Percentiles rank a stretch among this genome's conserved stretches.
Evolutionary conservation across 257 asterid genomes (phyloP).

Genomic region (Capsicum rhomboideum): DNA sequence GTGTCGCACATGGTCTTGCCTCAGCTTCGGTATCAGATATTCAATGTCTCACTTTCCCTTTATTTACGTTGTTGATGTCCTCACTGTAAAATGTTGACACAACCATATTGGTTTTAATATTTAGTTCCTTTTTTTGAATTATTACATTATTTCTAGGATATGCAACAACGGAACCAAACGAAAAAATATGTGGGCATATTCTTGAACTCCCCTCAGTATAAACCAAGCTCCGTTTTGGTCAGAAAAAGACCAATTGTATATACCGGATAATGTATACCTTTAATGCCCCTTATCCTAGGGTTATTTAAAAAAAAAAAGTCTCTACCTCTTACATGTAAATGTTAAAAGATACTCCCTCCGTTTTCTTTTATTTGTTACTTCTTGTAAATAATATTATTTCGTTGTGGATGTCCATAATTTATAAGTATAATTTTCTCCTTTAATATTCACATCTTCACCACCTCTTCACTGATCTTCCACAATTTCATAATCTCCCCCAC

Average conservation of each 20-base stretch:
- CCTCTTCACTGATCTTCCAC: no score
- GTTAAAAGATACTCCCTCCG: no score
- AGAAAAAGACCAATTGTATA: background rate
- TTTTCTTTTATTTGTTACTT: no score
- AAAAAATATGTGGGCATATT: background rate
- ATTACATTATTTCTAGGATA: background rate
- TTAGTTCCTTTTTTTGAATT: background rate
- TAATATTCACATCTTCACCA: no score
- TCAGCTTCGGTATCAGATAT: background rate
- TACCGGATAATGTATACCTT: no score
- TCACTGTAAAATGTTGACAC: background rate
- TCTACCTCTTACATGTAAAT: no score
- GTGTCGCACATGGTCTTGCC: background rate
- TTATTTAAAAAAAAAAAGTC: no score
- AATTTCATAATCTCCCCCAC: no score
- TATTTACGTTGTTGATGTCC: background rate
- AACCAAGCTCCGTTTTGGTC: background rate
- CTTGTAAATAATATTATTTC: no score
- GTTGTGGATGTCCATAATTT: no score
- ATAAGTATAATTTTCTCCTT: no score
- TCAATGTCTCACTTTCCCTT: background rate
- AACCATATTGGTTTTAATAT: background rate
- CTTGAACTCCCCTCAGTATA: background rate
- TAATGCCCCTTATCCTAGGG: background rate
- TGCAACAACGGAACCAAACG: background rate